Conservation (phyloP, 1,284 basidiomycete genomes). For the Cutaneotrichosporon cavernicola region DNA sequence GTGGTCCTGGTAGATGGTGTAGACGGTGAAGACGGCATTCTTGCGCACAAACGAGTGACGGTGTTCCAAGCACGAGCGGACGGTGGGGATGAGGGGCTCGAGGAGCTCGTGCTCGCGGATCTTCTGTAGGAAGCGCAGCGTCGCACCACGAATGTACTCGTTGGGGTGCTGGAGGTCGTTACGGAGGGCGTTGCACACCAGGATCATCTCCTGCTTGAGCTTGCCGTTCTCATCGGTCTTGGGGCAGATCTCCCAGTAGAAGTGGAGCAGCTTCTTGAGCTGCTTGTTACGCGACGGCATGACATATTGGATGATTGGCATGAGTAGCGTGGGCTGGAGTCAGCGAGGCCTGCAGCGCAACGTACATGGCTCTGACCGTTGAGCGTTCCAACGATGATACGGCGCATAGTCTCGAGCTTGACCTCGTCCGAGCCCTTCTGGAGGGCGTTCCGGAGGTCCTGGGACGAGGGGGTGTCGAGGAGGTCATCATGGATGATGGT, state of each 20-base stretch:
- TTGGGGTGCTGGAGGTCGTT: slow-evolving; percentile 99
- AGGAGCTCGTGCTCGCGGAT: slow-evolving; percentile 90
- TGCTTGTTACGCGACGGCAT: slow-evolving; percentile 94
- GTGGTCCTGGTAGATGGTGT: slow-evolving; percentile 89
- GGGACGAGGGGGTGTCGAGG: slow-evolving; percentile 68
- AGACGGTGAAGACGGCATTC: slow-evolving; percentile 96
- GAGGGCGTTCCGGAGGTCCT: slow-evolving; percentile 80
- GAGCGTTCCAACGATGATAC: slow-evolving; percentile 91
- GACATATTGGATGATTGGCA: slow-evolving; percentile 98
- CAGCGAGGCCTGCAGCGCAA: slow-evolving; percentile 12
- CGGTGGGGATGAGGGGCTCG: slow-evolving; percentile 92
- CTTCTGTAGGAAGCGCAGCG: slow-evolving; percentile 95
- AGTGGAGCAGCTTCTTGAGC: slow-evolving; percentile 97
- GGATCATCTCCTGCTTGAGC: slow-evolving; percentile 99
- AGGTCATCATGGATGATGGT: slow-evolving; percentile 78
- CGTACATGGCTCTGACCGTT: slow-evolving; percentile 78
- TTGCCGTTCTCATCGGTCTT: slow-evolving; percentile 97
- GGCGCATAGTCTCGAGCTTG: slow-evolving; percentile 94
- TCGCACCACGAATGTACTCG: slow-evolving; percentile 98
- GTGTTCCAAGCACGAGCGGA: slow-evolving; percentile 93
- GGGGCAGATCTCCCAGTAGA: slow-evolving; percentile 99
- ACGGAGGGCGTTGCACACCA: slow-evolving; percentile 96
- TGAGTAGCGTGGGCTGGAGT: slow-evolving; percentile 76
- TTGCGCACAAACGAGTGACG: slow-evolving; percentile 98
- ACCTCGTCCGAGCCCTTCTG: slow-evolving; percentile 93